Evolutionary conservation across 805 yeast species (phyloP).

Genomic region (Brettanomyces nanus): DNA sequence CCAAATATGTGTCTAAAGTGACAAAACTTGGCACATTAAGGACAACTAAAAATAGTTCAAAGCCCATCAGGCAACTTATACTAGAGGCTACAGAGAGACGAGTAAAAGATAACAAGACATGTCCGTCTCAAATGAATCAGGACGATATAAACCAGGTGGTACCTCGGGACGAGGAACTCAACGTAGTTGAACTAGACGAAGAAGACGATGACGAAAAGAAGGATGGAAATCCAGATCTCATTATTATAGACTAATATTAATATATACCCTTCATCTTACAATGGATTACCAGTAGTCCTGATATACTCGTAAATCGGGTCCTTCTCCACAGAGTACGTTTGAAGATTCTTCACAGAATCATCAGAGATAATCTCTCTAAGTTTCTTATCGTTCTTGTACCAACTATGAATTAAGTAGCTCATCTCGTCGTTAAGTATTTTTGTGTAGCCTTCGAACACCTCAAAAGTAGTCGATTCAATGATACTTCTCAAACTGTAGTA

Average conservation of each 20-base stretch:
- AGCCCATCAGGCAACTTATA: constrained; percentile 35
- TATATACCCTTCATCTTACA: constrained; percentile 7
- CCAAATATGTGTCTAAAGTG: constrained; percentile 33
- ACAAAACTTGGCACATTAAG: constrained; percentile 27
- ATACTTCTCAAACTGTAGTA: constrained; percentile 57
- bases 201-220: constrained; percentile 2
- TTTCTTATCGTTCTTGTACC: constrained; percentile 61
- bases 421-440: constrained; percentile 41
- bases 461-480: constrained; percentile 50
- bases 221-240: not conserved
- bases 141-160: constrained; percentile 23
- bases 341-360: constrained; percentile 36
- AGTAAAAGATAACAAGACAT: constrained; percentile 42
- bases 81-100: constrained; percentile 60
- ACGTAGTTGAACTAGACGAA: constrained; percentile 22
- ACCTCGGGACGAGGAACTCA: constrained; percentile 39
- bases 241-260: constrained; percentile 4
- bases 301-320: constrained; percentile 54
- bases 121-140: constrained; percentile 23
- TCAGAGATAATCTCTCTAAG: constrained; percentile 47
- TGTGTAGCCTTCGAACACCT: constrained; percentile 39
- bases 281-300: constrained; percentile 30
- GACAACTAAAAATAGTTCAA: constrained; percentile 1
- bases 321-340: constrained; percentile 37
- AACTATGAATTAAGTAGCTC: constrained; percentile 51